Conservation (phyloP, 371 early-diverging fungal genomes). For the Choanephora cucurbitarum region DNA sequence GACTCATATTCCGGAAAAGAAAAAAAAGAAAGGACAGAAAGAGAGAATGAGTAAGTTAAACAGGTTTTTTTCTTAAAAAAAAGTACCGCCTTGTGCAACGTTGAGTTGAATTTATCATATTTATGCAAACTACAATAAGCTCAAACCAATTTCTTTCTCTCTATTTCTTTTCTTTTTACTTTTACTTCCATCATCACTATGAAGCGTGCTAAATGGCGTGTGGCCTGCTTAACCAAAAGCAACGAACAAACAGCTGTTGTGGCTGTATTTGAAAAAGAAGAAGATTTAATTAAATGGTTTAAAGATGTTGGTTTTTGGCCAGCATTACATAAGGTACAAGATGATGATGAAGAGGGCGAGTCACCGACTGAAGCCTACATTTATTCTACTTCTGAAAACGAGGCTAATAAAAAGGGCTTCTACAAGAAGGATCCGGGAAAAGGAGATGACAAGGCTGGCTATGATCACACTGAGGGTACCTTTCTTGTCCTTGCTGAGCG, state of each 20-base stretch:
- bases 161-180: not conserved
- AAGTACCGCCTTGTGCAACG: not conserved
- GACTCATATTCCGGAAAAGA: conserved; percentile 11
- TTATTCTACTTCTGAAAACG: not conserved
- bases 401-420: not conserved
- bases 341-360: not conserved
- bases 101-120: not conserved
- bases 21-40: conserved; percentile 5
- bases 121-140: not conserved
- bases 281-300: not conserved
- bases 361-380: not conserved
- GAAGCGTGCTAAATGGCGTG: not conserved
- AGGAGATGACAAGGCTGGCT: no score
- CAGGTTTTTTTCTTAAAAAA: not conserved
- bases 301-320: not conserved
- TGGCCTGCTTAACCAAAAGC: not conserved
- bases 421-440: not conserved
- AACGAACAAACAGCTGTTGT: not conserved
- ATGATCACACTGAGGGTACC: no score
- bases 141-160: not conserved
- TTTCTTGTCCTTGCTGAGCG: no score
- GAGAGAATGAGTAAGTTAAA: not conserved
- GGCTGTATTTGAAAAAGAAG: not conserved
- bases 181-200: not conserved
- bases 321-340: not conserved